Percentiles rank a stretch among this genome's conserved stretches.
Conservation (phyloP, 345 rosid species). For the Gossypium sturtianum region DNA sequence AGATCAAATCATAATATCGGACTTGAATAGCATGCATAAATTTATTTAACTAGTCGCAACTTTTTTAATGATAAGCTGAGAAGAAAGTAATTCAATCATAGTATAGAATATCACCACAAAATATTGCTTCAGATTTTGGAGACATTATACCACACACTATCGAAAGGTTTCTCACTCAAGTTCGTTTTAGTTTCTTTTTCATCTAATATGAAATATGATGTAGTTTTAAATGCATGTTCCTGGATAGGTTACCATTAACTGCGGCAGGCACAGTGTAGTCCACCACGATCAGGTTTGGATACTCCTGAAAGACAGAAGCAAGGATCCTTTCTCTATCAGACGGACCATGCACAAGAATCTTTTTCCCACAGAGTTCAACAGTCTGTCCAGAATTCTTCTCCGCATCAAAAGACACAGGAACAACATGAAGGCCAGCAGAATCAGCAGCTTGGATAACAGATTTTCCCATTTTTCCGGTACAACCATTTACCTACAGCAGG, state of each 20-base stretch:
- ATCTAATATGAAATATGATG: background rate
- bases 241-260: slow-evolving; percentile 56
- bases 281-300: slow-evolving; percentile 73
- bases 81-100: slow-evolving; percentile 7
- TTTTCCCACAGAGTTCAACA: slow-evolving; percentile 66
- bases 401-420: slow-evolving; percentile 77
- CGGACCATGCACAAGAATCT: slow-evolving; percentile 68
- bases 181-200: background rate
- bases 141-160: background rate
- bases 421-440: slow-evolving; percentile 68
- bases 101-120: background rate
- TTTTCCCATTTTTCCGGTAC: slow-evolving; percentile 89
- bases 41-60: background rate
- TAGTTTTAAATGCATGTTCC: background rate
- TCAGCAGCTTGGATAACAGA: slow-evolving; percentile 86
- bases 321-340: slow-evolving; percentile 63
- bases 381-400: slow-evolving; percentile 55
- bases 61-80: background rate
- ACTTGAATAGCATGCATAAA: background rate
- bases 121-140: slow-evolving; percentile 2
- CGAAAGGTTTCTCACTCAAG: background rate
- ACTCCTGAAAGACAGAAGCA: slow-evolving; percentile 43
- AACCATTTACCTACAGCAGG: slow-evolving; percentile 67
- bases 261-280: slow-evolving; percentile 85
- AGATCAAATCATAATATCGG: background rate